Conservation (phyloP, 176 grass and related monocot species). For the Musa acuminata region DNA sequence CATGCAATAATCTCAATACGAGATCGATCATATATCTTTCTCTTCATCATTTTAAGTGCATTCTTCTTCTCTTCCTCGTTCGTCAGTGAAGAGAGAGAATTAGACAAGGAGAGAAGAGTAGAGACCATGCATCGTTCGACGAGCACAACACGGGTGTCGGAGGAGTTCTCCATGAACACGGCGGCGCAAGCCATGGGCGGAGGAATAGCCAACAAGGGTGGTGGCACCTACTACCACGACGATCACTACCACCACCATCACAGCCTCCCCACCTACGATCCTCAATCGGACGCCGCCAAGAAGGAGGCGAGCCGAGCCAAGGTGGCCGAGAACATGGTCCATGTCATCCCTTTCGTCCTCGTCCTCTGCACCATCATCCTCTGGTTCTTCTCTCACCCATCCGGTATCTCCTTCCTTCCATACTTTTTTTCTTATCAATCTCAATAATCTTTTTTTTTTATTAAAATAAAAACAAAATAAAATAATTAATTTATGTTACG, state of each 20-base stretch:
- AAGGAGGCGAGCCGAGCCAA: constrained; percentile 46
- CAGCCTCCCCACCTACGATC: constrained; percentile 45
- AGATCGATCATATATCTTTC: too few relatives aligned
- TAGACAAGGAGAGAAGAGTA: background rate
- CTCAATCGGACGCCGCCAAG: constrained; percentile 47
- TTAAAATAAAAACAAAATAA: too few relatives aligned
- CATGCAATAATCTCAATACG: too few relatives aligned
- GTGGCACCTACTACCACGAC: constrained; percentile 14
- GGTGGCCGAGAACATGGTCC: constrained; percentile 51
- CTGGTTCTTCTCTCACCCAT: constrained; percentile 49
- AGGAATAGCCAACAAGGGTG: background rate
- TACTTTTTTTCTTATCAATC: background rate
- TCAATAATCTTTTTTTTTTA: background rate
- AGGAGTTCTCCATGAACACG: background rate
- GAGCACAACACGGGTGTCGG: background rate
- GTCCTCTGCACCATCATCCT: constrained; percentile 60
- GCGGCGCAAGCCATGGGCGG: constrained; percentile 1
- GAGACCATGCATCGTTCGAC: background rate
- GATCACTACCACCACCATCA: too few relatives aligned
- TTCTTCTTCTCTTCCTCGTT: too few relatives aligned
- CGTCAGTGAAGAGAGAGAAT: too few relatives aligned
- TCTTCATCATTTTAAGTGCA: too few relatives aligned
- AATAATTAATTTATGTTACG: too few relatives aligned
- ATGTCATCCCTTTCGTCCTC: constrained; percentile 54
- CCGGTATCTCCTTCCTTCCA: background rate